Evolutionary conservation across 805 yeast species (phyloP), one percentile per base, ranked within the genome.

Genomic region (Scheffersomyces ergatensis): DNA sequence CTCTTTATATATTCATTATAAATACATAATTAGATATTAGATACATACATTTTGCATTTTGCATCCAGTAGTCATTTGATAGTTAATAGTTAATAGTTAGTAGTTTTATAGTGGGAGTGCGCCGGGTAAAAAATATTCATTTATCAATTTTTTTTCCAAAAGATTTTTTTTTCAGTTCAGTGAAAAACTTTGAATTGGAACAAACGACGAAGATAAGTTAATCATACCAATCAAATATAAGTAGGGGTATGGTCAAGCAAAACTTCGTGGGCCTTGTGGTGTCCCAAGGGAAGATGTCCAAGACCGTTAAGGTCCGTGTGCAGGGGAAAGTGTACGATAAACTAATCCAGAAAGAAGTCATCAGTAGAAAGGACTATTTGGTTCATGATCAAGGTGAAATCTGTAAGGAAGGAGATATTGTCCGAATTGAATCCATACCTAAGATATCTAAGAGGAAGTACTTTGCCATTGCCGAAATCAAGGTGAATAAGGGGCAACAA

Each of bases 211-310:
- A n/a, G n/a, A 25, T 25, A 12, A 25, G 13, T 25, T 12, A 31
- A 31, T 21, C 19, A 19, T 15, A n/a, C n/a, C n/a, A n/a, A n/a
- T n/a, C n/a, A n/a, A n/a, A n/a, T n/a, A n/a, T n/a, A n/a, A 21
- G 4, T 21, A 16, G 9, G 16, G 25, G 8, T 8, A 89, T 88
- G 96, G 92, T 95, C 38, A 82, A 89, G 66, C 96, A 88, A 55
- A 87, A 88, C 58, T 88, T 90, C 57, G 69, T 89, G 36, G 99
- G 99, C 34, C 82, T 89, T 64, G 98, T 92, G 51, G 82, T 89
- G 24, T 89, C 97, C 37, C 97, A 90, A 58, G 98, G 98, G 33
- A 89, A 89, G 63, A 93, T 90, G 97, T 77, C 78, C 65, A 93
- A 92, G 70, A 92, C 98, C 43, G 89, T 92, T 48, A 90, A 89